Evolutionary conservation across 257 asterid genomes (phyloP).

Genomic region (Striga asiatica): DNA sequence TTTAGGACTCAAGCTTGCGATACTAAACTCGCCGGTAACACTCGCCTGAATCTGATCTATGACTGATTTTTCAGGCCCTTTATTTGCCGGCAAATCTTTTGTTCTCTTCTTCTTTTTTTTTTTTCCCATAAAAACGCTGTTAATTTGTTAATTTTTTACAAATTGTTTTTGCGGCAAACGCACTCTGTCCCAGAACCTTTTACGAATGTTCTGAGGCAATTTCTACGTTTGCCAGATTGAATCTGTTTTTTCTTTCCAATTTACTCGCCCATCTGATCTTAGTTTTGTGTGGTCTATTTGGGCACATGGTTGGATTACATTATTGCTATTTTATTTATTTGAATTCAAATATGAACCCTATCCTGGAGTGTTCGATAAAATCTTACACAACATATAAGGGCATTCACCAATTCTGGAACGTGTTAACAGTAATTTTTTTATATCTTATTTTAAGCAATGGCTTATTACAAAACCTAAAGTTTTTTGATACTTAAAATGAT

Average conservation of each 20-base stretch:
- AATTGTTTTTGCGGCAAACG: slow-evolving; percentile 21
- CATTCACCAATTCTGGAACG: too few relatives aligned
- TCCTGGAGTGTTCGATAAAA: too few relatives aligned
- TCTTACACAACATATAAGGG: too few relatives aligned
- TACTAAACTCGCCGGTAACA: slow-evolving; percentile 31
- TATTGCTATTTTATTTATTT: background rate
- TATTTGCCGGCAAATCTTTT: slow-evolving; percentile 21
- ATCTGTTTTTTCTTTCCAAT: slow-evolving; percentile 9
- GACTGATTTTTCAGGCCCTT: slow-evolving; percentile 42
- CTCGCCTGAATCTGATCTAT: slow-evolving; percentile 46
- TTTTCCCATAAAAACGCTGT: background rate
- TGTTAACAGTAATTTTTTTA: too few relatives aligned
- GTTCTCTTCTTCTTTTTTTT: background rate
- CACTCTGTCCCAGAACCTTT: slow-evolving; percentile 49
- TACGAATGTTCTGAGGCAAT: slow-evolving; percentile 43
- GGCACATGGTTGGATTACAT: slow-evolving; percentile 40
- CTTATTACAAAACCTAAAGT: too few relatives aligned
- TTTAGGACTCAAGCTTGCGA: slow-evolving; percentile 35
- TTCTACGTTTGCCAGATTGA: slow-evolving; percentile 48
- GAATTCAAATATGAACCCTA: too few relatives aligned
- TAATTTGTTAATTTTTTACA: background rate
- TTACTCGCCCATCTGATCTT: slow-evolving; percentile 29
- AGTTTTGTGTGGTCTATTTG: slow-evolving; percentile 14
- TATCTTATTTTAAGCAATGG: too few relatives aligned
- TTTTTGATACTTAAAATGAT: too few relatives aligned